Base-by-base conservation (phyloP, 2,329 filamentous ascomycete genomes). In the Diplodia mutila region DNA sequence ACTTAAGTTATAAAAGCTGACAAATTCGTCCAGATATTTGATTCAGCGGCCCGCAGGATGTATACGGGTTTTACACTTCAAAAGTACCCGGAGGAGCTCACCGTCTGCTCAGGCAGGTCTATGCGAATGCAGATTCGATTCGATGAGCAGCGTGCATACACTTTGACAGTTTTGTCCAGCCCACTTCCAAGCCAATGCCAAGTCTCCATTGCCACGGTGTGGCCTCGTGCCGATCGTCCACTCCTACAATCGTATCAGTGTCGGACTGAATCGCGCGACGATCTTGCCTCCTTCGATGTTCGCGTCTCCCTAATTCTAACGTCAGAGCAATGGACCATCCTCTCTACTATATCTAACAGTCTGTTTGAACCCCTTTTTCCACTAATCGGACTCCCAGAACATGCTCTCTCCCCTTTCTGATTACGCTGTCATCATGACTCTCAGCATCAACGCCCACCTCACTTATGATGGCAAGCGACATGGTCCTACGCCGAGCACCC, bases 241-340 rank as follows among this genome's bases (percentile, higher is more conserved):
- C 34, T 32, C 27, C 6, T 39, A 29, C 21, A 23, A 12, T 11
- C 25, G 3, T 25, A 18, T 37, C 59, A 32, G 42, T 16, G 27
- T 51, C 12, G 59, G 27, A 32, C 42, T 63, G 59, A 52, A 32
- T 63, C 59, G 46, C 14, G 42, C 46, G 59, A 63, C 27, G 59
- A 63, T 63, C 59, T 51, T 63, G 14, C 27, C 59, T 37, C n/a
- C 46, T 51, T 63, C 57, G 21, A 63, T 32, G 5, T 16, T 63
- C 59, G 27, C 59, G 46, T 6, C 25, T 12, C 23, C 25, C 16
- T 49, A 48, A 61, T 32, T 16, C 16, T 14, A 25, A 63, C 59
- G 59, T 63, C 59, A 46, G 34, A 61, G 7, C n/a, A 25, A 11
- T 14, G 11, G n/a, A 39, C 11, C 9, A 9, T 8, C n/a, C 25